Evolutionary conservation across 306 rosid species (phyloP).

Genomic region (Quercus wislizeni): DNA sequence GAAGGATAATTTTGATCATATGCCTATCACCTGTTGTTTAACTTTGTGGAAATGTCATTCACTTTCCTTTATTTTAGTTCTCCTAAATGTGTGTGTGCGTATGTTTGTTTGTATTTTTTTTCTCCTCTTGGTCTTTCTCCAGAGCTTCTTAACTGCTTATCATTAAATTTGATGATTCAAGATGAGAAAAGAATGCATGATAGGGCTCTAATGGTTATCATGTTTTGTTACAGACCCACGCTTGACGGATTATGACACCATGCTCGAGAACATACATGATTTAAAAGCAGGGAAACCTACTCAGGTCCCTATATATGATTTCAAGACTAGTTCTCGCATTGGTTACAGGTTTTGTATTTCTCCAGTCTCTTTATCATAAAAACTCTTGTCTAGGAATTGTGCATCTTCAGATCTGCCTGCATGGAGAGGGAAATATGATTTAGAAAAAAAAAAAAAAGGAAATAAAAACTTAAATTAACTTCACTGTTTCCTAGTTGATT

Average conservation of each 20-base stretch:
- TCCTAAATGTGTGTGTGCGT: neutral
- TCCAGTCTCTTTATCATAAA: slow-evolving; percentile 7
- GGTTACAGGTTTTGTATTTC: slow-evolving; percentile 77
- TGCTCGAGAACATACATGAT: slow-evolving; percentile 83
- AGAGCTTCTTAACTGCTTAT: slow-evolving; percentile 1
- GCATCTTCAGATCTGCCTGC: slow-evolving; percentile 11
- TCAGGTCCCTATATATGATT: slow-evolving; percentile 91
- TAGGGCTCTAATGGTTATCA: slow-evolving; percentile 27
- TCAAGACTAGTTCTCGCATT: slow-evolving; percentile 81
- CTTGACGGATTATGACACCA: slow-evolving; percentile 86
- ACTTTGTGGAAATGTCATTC: neutral
- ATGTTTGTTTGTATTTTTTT: neutral
- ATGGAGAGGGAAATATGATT: slow-evolving; percentile 17
- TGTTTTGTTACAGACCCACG: slow-evolving; percentile 84
- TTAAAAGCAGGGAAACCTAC: slow-evolving; percentile 83
- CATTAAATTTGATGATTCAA: slow-evolving; percentile 15
- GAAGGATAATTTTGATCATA: neutral
- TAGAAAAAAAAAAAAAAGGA: neutral
- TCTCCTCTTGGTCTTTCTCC: neutral
- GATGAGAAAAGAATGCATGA: slow-evolving; percentile 29
- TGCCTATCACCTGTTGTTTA: neutral
- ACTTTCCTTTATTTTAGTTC: neutral
- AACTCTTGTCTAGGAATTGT: slow-evolving; percentile 13
- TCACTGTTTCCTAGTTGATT: neutral
- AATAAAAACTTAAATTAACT: neutral